phyloP scores from a whole-genome alignment of 2,329 filamentous ascomycete species.

The Chrysosphaeria jannelii region DNA sequence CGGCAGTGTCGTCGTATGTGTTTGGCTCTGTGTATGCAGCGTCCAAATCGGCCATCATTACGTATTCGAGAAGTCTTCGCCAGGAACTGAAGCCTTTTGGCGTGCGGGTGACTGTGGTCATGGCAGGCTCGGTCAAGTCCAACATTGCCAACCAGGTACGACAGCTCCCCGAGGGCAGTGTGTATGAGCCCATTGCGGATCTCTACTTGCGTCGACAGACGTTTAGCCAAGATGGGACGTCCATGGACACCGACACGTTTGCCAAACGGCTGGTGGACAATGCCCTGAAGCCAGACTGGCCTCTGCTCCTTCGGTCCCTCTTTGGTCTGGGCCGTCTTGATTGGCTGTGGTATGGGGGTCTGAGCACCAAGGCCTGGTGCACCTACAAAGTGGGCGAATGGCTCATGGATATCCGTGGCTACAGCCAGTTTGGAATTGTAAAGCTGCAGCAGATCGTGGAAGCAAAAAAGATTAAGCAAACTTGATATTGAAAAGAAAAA shows the following conservation, averaged over 20 bases:
- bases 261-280: slow-evolving; percentile 13
- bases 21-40: slow-evolving; percentile 23
- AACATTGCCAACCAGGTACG: slow-evolving; percentile 16
- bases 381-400: slow-evolving; percentile 15
- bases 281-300: slow-evolving; percentile 11
- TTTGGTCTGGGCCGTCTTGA: slow-evolving; percentile 10
- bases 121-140: slow-evolving; percentile 21
- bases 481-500: too few relatives aligned
- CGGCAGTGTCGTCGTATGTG: slow-evolving; percentile 18
- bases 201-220: slow-evolving; percentile 15
- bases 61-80: slow-evolving; percentile 21
- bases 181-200: slow-evolving; percentile 16
- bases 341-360: slow-evolving; percentile 13
- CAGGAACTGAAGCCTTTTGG: slow-evolving; percentile 21
- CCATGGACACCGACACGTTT: slow-evolving; percentile 15
- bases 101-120: slow-evolving; percentile 24
- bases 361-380: slow-evolving; percentile 10
- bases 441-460: too few relatives aligned
- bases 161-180: slow-evolving; percentile 13
- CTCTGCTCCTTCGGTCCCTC: slow-evolving; percentile 5
- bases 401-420: slow-evolving; percentile 9
- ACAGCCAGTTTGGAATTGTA: too few relatives aligned
- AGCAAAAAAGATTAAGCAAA: too few relatives aligned
- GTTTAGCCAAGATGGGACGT: slow-evolving; percentile 17
- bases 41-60: slow-evolving; percentile 21